Conservation (phyloP, 495 filamentous ascomycete species). For the Clohesyomyces aquaticus region DNA sequence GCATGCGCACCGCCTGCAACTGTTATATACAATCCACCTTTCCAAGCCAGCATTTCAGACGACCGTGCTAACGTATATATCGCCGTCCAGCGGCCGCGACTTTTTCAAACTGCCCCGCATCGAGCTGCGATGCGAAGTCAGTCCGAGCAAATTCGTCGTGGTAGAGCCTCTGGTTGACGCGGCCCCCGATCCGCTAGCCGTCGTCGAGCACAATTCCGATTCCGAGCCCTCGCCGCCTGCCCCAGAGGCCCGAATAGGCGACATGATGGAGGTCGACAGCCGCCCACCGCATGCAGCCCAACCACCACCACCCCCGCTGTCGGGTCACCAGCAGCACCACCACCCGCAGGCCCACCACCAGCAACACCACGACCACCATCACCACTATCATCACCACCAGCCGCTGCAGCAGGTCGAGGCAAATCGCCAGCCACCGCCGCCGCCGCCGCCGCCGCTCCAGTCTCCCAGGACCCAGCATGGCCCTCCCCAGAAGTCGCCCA, state of each 20-base stretch:
- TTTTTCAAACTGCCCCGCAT: conserved; percentile 40
- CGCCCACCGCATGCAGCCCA: conserved; percentile 30
- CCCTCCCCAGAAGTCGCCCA: conserved; percentile 28
- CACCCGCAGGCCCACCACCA: conserved; percentile 4
- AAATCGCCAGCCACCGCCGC: conserved; percentile 25
- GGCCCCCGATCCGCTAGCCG: conserved; percentile 17
- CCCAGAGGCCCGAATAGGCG: conserved; percentile 2
- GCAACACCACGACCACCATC: conserved; percentile 13
- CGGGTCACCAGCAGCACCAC: conserved; percentile 10
- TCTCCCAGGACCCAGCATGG: conserved; percentile 5
- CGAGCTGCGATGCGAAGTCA: conserved; percentile 34
- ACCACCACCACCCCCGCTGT: conserved; percentile 22
- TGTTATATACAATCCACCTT: conserved; percentile 22
- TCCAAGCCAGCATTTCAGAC: background rate
- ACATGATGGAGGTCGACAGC: conserved; percentile 37
- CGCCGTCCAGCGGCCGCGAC: conserved; percentile 28
- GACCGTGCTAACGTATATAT: conserved; percentile 18
- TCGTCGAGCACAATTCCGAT: conserved; percentile 25
- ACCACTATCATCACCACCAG: conserved; percentile 24
- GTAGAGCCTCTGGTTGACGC: conserved; percentile 23
- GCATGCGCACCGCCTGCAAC: conserved; percentile 31
- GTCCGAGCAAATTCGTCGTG: conserved; percentile 5
- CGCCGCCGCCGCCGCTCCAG: conserved; percentile 9
- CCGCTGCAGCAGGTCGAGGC: conserved; percentile 28
- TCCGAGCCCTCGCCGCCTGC: conserved; percentile 13